Evolutionary conservation across 2,329 filamentous ascomycete species (phyloP).

Genomic region (Hirsutella thompsonii): DNA sequence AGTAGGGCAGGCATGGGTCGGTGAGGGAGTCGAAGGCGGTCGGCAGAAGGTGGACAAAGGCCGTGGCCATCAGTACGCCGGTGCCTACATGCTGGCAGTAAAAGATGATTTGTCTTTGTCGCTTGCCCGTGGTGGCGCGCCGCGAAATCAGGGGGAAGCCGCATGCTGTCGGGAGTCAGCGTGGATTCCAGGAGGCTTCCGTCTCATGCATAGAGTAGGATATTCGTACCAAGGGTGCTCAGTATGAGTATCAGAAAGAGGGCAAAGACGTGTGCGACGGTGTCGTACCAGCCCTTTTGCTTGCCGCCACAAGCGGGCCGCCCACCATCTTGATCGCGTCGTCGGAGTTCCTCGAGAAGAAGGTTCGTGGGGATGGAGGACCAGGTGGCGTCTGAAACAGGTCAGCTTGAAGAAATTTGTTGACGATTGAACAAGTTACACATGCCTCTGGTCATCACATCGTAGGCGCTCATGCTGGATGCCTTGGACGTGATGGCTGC

Average conservation of each 20-base stretch:
- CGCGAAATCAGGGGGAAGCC: slow-evolving; percentile 54
- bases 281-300: slow-evolving; percentile 47
- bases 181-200: neutral
- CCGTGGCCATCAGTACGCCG: slow-evolving; percentile 74
- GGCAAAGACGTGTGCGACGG: slow-evolving; percentile 52
- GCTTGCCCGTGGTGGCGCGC: slow-evolving; percentile 41
- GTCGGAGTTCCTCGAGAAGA: slow-evolving; percentile 38
- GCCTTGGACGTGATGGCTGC: slow-evolving; percentile 1
- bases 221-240: slow-evolving; percentile 38
- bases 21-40: slow-evolving; percentile 55
- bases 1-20: slow-evolving; percentile 59
- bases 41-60: slow-evolving; percentile 66
- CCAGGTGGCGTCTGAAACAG: slow-evolving; percentile 21
- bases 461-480: slow-evolving; percentile 6
- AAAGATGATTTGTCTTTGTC: slow-evolving; percentile 49
- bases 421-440: too few species aligned
- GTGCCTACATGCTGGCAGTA: slow-evolving; percentile 66
- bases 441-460: slow-evolving; percentile 7
- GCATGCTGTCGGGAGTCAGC: slow-evolving; percentile 34
- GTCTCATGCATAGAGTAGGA: neutral
- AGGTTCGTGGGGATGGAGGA: slow-evolving; percentile 37
- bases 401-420: too few species aligned
- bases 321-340: slow-evolving; percentile 27
- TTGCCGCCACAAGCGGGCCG: slow-evolving; percentile 40
- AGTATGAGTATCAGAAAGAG: slow-evolving; percentile 51